These are phyloP conservation scores for Amanita muscaria DNA, from an alignment of 768 basidiomycete species.

Conservation along the genomic window DNA sequence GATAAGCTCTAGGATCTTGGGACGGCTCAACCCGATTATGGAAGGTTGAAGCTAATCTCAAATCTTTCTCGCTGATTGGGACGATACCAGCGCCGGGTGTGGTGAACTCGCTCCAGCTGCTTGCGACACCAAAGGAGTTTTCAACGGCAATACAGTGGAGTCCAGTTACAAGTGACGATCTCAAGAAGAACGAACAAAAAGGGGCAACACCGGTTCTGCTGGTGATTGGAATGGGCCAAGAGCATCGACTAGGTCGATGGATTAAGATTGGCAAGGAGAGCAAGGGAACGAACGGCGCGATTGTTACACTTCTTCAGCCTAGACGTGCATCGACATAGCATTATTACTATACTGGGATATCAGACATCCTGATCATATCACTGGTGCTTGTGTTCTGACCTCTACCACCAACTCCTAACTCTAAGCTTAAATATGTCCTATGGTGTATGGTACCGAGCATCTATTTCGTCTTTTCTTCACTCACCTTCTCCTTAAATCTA, in stretches of 20 bases:
- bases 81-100: constrained; percentile 65
- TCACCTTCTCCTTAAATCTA: constrained; percentile 1
- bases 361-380: no score
- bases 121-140: constrained; percentile 44
- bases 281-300: constrained; percentile 63
- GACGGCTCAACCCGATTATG: constrained; percentile 86
- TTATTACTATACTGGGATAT: neutral
- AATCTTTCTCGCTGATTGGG: constrained; percentile 63
- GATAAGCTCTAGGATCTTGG: constrained; percentile 70
- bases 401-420: no score
- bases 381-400: neutral
- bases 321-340: constrained; percentile 25
- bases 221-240: constrained; percentile 78
- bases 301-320: constrained; percentile 48
- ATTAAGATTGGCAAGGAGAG: constrained; percentile 52
- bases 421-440: constrained; percentile 8
- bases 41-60: constrained; percentile 75
- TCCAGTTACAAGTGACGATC: constrained; percentile 8
- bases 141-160: constrained; percentile 31
- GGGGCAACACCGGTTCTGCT: constrained; percentile 38
- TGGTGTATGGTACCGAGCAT: neutral
- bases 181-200: constrained; percentile 14
- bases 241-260: constrained; percentile 90
- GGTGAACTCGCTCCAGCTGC: constrained; percentile 83
- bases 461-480: neutral